Evolutionary conservation across 495 filamentous ascomycete species (phyloP), one percentile per base, ranked within the genome.

Genomic region (Aspergillus cristatus): DNA sequence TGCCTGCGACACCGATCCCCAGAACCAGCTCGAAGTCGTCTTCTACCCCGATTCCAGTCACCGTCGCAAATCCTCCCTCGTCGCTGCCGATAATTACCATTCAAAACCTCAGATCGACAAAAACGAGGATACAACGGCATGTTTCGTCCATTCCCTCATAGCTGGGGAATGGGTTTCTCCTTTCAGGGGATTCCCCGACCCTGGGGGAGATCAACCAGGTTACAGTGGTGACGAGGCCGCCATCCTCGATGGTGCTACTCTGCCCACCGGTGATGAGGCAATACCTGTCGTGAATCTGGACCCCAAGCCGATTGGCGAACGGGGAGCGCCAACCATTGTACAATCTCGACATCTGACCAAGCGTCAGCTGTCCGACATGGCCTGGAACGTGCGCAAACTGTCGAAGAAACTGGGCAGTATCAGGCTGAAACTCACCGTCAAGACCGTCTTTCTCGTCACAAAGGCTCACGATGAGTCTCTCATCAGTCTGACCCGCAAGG

Each of bases 311-410:
- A 24, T 25, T 10, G 33, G 50, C 5, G 54, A 51, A n/a, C 38
- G 46, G 1, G 20, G 20, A 8, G 41, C 57, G 10, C 50, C 58
- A 14, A 49, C 50, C 6, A 52, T 63, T 20, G 55, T 66, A 17
- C 67, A 78, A 38, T 81, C 78, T 16, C 56, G 79, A 11, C 73
- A 91, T 22, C 68, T 98, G 45, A 96, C 88, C 2, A 98, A 97
- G 61, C 82, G 79, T 41, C 86, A 98, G 57, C 68, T 98, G 24
- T 83, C 81, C 1, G 91, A 97, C 43, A 94, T 98, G 91, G 87
- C 88, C 0, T 86, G 85, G 76, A 89, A 89, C 15, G 88, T 98
- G 38, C 74, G 91, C 18, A 87, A 95, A 51, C 66, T 98, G 32
- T 84, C 83, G 18, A 87, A 95, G 56, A 82, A 82, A 37, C 68